Evolutionary conservation across 257 asterid genomes (phyloP), one percentile per base, ranked within the genome.

Genomic region (Solanum infundibuliforme): DNA sequence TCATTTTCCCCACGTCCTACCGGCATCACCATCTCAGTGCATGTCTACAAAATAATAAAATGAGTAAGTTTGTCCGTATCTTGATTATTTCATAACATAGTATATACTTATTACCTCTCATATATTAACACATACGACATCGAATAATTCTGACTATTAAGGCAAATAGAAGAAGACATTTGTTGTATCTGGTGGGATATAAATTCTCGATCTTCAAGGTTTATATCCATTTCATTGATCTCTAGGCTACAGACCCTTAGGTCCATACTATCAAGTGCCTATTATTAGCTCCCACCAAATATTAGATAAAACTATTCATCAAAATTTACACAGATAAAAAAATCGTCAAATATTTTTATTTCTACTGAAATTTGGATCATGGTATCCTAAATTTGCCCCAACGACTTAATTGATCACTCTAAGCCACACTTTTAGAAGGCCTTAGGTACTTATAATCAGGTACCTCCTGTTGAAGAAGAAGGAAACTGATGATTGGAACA

Each of bases 11-110:
- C 89, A 9, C 87, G 87, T 1, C 92, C 94, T 18, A 90, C 83
- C 3, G 92, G 93, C 27, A 92, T 90, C 55, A 90, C 93, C 87
- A 92, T 91, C 83, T 92, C 94, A 88, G 91, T 91, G 60, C 94
- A 92, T 3, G 83, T 88, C 94, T 92, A 88, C 52, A 55, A 66
- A 7, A 31, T 4, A 52, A 72, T 71, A 71, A 31, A 72, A 32
- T 25, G 18, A 20, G 8, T 73, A n/a, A 72, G 8, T 9, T 72
- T 72, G 6, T 72, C 5, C 43, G 5, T 72, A 34, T 72, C 8
- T 72, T 6, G 2, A 32, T 34, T 72, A 8, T 72, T 32, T 8
- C 0, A 32, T 72, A 18, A 11, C 1, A 48, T 7, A 69, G 4
- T 34, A 16, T 6, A 16, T 52, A 18, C 10, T 11, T 72, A 5